Evolutionary conservation across 345 rosid genomes (phyloP).

Genomic region (Iberis pinnata): DNA sequence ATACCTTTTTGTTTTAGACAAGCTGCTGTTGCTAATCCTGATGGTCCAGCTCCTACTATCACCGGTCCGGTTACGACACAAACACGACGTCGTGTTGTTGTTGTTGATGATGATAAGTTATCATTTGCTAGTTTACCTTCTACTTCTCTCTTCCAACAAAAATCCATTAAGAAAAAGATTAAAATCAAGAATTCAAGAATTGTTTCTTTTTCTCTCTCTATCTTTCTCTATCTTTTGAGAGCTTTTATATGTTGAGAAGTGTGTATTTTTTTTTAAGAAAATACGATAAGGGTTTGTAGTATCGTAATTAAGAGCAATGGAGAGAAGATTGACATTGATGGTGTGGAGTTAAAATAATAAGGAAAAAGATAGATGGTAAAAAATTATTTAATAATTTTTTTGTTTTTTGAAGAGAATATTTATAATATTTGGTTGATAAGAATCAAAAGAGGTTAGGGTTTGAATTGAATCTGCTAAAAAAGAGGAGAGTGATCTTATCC

Average conservation of each 20-base stretch:
- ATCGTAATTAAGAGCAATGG: constrained; percentile 19
- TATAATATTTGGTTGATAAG: not conserved
- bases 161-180: constrained; percentile 47
- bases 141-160: constrained; percentile 48
- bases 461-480: constrained; percentile 26
- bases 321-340: constrained; percentile 27
- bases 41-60: constrained; percentile 79
- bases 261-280: constrained; percentile 18
- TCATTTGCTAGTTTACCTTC: constrained; percentile 77
- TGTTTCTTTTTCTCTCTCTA: constrained; percentile 1
- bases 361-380: constrained; percentile 5
- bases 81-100: constrained; percentile 12
- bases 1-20: constrained; percentile 49
- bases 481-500: constrained; percentile 43
- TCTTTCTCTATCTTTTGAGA: constrained; percentile 8
- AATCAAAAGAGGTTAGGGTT: constrained; percentile 31
- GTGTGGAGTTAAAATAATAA: not conserved
- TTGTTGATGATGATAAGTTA: constrained; percentile 28
- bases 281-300: constrained; percentile 25
- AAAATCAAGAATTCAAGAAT: too few species aligned
- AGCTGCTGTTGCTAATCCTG: constrained; percentile 71
- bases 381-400: not conserved
- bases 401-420: not conserved
- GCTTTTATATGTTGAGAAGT: constrained; percentile 15
- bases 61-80: constrained; percentile 44